A percentile compares a stretch with the other conserved stretches of the same genome.
Conservation (phyloP, 768 basidiomycete species). For the Paxillus ammoniavirescens region DNA sequence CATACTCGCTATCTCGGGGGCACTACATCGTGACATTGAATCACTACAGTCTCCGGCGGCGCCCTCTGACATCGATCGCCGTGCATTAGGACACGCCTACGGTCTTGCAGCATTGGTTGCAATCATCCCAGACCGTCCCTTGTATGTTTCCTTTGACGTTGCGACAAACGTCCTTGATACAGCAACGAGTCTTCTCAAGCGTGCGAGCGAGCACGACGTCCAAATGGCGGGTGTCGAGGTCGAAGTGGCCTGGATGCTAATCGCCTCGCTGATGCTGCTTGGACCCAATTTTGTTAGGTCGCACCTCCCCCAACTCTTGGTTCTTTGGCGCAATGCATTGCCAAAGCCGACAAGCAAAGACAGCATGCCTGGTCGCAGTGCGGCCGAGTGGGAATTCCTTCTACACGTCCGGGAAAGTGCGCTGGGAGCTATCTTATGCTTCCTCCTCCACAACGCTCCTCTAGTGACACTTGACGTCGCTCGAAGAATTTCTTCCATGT, state of each 20-base stretch:
- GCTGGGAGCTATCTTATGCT: slow-evolving; percentile 83
- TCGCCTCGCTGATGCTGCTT: slow-evolving; percentile 87
- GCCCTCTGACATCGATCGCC: slow-evolving; percentile 64
- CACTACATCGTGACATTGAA: slow-evolving; percentile 80
- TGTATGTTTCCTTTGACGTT: slow-evolving; percentile 95
- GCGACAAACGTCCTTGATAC: slow-evolving; percentile 89
- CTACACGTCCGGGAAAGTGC: slow-evolving; percentile 89
- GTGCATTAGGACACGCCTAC: slow-evolving; percentile 85
- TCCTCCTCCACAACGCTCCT: slow-evolving; percentile 76
- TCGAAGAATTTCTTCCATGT: slow-evolving; percentile 79
- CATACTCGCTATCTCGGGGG: slow-evolving; percentile 73
- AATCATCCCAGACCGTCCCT: slow-evolving; percentile 79
- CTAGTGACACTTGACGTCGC: slow-evolving; percentile 91
- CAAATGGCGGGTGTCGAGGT: slow-evolving; percentile 80
- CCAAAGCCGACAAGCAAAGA: slow-evolving; percentile 95
- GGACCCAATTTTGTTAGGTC: slow-evolving; percentile 93
- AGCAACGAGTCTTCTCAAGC: slow-evolving; percentile 86
- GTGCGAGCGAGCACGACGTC: slow-evolving; percentile 88
- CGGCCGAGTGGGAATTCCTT: slow-evolving; percentile 87
- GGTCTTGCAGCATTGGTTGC: slow-evolving; percentile 87
- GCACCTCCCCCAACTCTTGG: slow-evolving; percentile 89
- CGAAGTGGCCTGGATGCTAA: slow-evolving; percentile 92
- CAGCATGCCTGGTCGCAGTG: slow-evolving; percentile 56
- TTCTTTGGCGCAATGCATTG: slow-evolving; percentile 95
- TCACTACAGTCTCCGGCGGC: slow-evolving; percentile 70